Evolutionary conservation across 192 early-diverging fungal species (phyloP).

Genomic region (Funneliformis geosporum): DNA sequence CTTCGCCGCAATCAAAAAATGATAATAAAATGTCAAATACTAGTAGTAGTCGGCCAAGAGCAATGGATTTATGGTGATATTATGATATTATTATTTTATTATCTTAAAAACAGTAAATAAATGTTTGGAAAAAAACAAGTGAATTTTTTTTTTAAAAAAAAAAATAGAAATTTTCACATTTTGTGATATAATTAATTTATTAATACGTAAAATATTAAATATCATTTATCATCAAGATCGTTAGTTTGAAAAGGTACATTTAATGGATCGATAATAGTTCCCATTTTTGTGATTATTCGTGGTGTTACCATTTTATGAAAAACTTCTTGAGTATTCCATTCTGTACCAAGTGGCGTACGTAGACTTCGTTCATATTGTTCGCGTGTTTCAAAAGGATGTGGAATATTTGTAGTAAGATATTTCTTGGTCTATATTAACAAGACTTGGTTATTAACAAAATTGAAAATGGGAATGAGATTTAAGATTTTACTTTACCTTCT

Average conservation of each 20-base stretch:
- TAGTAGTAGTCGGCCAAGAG: constrained; percentile 24
- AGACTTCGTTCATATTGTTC: constrained; percentile 91
- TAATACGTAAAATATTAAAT: not conserved
- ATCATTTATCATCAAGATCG: constrained; percentile 1
- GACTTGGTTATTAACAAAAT: not conserved
- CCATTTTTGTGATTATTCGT: constrained; percentile 78
- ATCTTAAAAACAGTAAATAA: too few species aligned
- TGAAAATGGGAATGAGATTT: not conserved
- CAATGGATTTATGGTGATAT: constrained; percentile 24
- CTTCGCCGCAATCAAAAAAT: not conserved
- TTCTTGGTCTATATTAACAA: constrained; percentile 57
- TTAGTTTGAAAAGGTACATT: constrained; percentile 55
- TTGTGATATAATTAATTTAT: not conserved
- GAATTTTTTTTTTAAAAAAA: too few species aligned
- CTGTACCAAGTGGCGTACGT: constrained; percentile 86
- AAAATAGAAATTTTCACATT: too few species aligned
- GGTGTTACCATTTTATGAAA: constrained; percentile 79
- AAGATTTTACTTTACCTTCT: constrained; percentile 60
- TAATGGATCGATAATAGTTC: constrained; percentile 86
- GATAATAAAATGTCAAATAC: not conserved
- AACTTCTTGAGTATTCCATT: constrained; percentile 88
- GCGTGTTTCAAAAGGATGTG: constrained; percentile 79
- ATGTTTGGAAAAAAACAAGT: not conserved
- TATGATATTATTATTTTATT: too few species aligned
- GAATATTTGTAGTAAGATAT: constrained; percentile 72